These are phyloP conservation scores for Vicia villosa DNA, from an alignment of 306 rosid species.

Conservation along the genomic window DNA sequence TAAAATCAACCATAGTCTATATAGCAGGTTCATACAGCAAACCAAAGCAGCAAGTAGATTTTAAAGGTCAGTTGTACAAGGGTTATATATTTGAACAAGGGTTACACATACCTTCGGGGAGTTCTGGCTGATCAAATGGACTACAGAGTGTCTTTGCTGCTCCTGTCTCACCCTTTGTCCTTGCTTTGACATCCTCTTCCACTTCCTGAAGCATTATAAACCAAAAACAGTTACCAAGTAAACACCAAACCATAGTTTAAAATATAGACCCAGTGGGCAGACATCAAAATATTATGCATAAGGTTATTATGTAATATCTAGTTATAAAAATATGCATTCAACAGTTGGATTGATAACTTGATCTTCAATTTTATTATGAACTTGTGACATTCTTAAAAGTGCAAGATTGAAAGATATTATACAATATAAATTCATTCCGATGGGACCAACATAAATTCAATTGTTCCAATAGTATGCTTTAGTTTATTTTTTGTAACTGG, in stretches of 20 bases:
- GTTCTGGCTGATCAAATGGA: conserved; percentile 95
- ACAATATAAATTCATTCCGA: background rate
- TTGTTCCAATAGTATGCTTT: background rate
- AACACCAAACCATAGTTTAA: background rate
- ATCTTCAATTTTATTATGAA: background rate
- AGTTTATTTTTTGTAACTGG: background rate
- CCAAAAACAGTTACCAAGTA: background rate
- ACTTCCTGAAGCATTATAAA: conserved; percentile 58
- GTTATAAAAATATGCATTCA: conserved; percentile 7
- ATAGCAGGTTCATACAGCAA: background rate
- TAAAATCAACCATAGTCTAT: background rate
- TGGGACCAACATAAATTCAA: background rate
- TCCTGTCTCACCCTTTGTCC: conserved; percentile 94
- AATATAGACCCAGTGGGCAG: conserved; percentile 6
- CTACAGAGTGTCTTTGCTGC: conserved; percentile 87
- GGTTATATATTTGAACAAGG: background rate
- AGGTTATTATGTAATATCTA: background rate
- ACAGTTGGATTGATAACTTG: background rate
- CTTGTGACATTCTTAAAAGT: conserved; percentile 8
- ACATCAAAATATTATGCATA: background rate
- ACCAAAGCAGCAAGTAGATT: conserved; percentile 4
- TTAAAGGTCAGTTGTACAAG: background rate
- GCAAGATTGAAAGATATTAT: conserved; percentile 4
- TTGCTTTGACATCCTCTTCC: conserved; percentile 84
- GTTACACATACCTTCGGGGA: conserved; percentile 79